A percentile compares a stretch with the other conserved stretches of the same genome.
These are phyloP conservation scores for Choricystis sp. DNA, from an alignment of 139 green algal genomes.

Conservation along the genomic window DNA sequence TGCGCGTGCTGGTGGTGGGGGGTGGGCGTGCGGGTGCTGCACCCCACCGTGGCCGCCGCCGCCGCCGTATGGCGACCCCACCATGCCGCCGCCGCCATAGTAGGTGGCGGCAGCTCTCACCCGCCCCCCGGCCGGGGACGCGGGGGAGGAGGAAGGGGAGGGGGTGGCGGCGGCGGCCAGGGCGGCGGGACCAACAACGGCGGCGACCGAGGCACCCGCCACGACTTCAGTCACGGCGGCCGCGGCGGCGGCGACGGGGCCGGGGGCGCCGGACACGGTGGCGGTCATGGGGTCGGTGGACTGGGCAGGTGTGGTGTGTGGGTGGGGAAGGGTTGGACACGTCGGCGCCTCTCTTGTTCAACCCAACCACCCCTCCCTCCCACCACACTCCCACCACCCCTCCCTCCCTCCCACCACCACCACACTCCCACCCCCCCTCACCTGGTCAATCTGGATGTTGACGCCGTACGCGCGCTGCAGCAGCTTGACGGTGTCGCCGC, in stretches of 20 bases:
- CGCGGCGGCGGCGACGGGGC: neutral
- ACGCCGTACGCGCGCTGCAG: constrained; percentile 44
- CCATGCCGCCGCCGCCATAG: constrained; percentile 12
- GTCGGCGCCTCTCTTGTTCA: too few species aligned
- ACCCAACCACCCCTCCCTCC: too few species aligned
- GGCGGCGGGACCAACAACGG: constrained; percentile 4
- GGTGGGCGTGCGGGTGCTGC: constrained; percentile 2
- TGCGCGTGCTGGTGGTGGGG: too few species aligned
- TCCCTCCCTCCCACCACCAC: constrained; percentile 18
- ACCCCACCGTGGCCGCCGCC: neutral
- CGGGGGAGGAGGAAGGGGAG: too few species aligned
- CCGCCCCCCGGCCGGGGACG: too few species aligned
- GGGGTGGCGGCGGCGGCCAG: constrained; percentile 8
- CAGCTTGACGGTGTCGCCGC: constrained; percentile 82
- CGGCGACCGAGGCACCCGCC: neutral
- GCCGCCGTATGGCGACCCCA: constrained; percentile 12
- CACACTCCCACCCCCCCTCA: constrained; percentile 11
- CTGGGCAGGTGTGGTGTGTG: too few species aligned
- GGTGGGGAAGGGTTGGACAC: constrained; percentile 13
- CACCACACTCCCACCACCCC: too few species aligned
- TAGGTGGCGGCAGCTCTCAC: too few species aligned
- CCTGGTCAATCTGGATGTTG: constrained; percentile 29
- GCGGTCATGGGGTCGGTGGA: neutral
- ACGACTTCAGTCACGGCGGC: neutral
- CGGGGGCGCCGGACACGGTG: neutral